Evolutionary conservation across 2,329 filamentous ascomycete genomes (phyloP).

Genomic region (Fusarium dimerum): DNA sequence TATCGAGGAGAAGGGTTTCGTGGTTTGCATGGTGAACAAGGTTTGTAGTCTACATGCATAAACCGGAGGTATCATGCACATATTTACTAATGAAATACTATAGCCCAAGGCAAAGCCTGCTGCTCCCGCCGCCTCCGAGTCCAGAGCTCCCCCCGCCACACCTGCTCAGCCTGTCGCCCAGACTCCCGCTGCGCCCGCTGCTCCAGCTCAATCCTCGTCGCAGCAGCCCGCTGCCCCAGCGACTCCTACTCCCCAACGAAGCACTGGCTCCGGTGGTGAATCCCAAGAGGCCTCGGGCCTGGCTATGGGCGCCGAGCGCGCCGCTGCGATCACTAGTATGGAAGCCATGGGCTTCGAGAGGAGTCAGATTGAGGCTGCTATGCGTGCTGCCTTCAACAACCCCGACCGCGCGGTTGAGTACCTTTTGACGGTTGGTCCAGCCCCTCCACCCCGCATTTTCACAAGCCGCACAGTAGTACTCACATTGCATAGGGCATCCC

Average conservation of each 20-base stretch:
- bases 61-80: neutral
- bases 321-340: conserved; percentile 86
- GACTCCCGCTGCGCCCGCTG: conserved; percentile 59
- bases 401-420: conserved; percentile 97
- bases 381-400: conserved; percentile 96
- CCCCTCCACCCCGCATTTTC: neutral
- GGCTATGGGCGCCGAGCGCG: conserved; percentile 79
- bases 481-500: conserved; percentile 73
- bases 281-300: conserved; percentile 69
- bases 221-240: conserved; percentile 51
- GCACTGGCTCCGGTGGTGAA: conserved; percentile 43
- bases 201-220: conserved; percentile 41
- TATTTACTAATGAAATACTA: conserved; percentile 12
- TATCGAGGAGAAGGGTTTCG: conserved; percentile 99
- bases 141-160: conserved; percentile 61
- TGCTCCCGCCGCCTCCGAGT: conserved; percentile 51
- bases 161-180: conserved; percentile 56
- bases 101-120: conserved; percentile 67
- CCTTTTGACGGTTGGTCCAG: conserved; percentile 72
- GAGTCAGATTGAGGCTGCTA: conserved; percentile 84
- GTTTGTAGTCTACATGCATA: conserved; percentile 47
- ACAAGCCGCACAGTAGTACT: conserved; percentile 5
- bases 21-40: conserved; percentile 98
- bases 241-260: conserved; percentile 55
- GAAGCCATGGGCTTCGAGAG: conserved; percentile 96